Base-by-base conservation (phyloP, 1,139 yeast genomes). In the Kodamaea ohmeri region DNA sequence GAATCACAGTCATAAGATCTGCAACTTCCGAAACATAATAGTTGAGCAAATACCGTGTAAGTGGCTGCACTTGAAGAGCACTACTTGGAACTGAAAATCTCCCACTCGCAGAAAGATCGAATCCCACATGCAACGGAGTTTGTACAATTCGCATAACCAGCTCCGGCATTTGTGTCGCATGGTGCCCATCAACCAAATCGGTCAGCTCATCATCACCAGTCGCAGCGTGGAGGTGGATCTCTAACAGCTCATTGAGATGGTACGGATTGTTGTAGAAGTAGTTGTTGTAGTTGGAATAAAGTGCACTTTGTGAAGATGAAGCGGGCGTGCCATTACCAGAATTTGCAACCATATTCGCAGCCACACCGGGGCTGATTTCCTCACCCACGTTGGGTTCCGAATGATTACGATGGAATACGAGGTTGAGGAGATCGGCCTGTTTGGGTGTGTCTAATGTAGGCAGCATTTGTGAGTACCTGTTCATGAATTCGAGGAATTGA, bases 1-100 rank as follows among this genome's bases (percentile, higher is more conserved):
- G 86, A 21, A 87, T 82, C 8, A 87, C 95, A 0, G 95, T 83
- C 96, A 88, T 87, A 53, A 84, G 69, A 54, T 86, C 92, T 0
- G 94, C 92, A 1, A 88, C 95, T 45, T 81, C 79, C 12, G 83
- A 77, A n/a, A 79, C 75, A 56, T 87, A 88, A 54, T 88, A 80
- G 45, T 80, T 80, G 32, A 88, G 63, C 32, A 88, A 63, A 54
- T 81, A 84, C 37, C 95, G 52, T 12, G 88, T 77, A 50, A 80
- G 64, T 4, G 88, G 87, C 50, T 78, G 78, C 7, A 82, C 78
- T 49, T 74, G 76, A 36, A 83, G 56, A 6, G 90, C 80, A 2
- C 80, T 73, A 3, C 75, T 66, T 0, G 88, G 86, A 6, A 83
- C 59, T 7, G 76, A 73, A 21, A 71, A 65, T 19, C 26, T 11